These are phyloP conservation scores for Vaccinium corymbosum DNA, from an alignment of 148 eudicot species.

Conservation along the genomic window DNA sequence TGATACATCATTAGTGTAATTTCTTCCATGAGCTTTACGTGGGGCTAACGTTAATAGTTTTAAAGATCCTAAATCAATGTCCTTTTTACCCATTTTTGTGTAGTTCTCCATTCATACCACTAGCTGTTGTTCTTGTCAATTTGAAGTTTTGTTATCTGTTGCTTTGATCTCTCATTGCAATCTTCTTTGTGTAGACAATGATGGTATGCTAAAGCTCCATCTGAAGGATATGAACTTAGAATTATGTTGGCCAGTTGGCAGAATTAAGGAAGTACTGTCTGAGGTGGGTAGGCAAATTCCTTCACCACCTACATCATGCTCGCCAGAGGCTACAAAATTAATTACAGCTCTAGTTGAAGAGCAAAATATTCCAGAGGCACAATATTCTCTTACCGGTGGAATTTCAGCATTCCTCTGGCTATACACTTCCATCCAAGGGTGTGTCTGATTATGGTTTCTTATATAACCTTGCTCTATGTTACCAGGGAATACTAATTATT, in stretches of 20 bases:
- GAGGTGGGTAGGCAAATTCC: slow-evolving; percentile 35
- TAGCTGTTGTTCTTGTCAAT: slow-evolving; percentile 5
- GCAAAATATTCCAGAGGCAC: slow-evolving; percentile 73
- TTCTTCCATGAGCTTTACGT: not conserved
- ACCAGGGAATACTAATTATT: not conserved
- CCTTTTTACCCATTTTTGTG: not conserved
- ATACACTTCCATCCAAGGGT: slow-evolving; percentile 78
- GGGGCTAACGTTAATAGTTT: not conserved
- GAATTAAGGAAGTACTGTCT: slow-evolving; percentile 52
- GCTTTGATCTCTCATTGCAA: not conserved
- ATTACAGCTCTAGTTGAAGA: slow-evolving; percentile 62
- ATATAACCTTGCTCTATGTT: slow-evolving; percentile 1
- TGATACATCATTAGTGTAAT: not conserved
- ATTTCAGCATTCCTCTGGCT: slow-evolving; percentile 86
- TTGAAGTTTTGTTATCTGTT: not conserved
- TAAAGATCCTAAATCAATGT: not conserved
- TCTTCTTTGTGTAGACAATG: slow-evolving; percentile 35
- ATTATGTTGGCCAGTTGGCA: slow-evolving; percentile 77
- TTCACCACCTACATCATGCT: slow-evolving; percentile 65
- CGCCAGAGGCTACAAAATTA: slow-evolving; percentile 44
- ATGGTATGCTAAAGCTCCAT: slow-evolving; percentile 52
- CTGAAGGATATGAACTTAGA: slow-evolving; percentile 77
- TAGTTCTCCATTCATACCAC: not conserved
- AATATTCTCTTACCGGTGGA: slow-evolving; percentile 65
- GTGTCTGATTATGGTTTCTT: slow-evolving; percentile 9